Evolutionary conservation across 192 early-diverging fungal genomes (phyloP), one percentile per base, ranked within the genome.

Genomic region (Haplosporangium gracile): DNA sequence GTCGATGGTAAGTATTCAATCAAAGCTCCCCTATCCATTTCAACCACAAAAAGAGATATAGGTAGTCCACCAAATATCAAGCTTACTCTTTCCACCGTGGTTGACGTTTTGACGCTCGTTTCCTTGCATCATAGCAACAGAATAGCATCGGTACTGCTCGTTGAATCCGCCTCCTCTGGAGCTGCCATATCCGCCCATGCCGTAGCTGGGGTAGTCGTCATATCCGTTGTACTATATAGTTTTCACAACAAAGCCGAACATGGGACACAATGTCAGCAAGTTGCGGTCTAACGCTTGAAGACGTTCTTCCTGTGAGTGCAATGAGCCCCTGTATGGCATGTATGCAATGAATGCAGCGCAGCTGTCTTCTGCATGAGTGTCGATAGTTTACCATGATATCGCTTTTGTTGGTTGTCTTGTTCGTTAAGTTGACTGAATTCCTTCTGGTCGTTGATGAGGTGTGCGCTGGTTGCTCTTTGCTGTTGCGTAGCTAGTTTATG

Each of bases 21-120:
- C 40, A 26, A 51, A 51, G 18, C 13, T 16, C 13, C 10, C 26
- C 24, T 26, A 32, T 32, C 26, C n/a, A 63, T 8, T 4, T 13
- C 68, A 8, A 38, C 38, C 63, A 68, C 10, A 26, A 15, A 18
- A 29, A 6, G 9, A 15, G 5, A 68, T 70, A 11, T 42, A 20
- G 5, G 20, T 42, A 13, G 20, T 38, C 38, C 36, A 38, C 70
- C 69, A 72, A 26, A 53, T 36, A 13, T 24, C 32, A 57, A 29
- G 70, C 88, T 65, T 91, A 96, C 95, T 95, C 82, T 97, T 97
- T 63, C 96, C 96, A 51, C 96, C 95, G 72, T 91, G 94, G 75
- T 95, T 95, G 1, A 95, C 90, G 53, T 94, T 95, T 24, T 93
- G 91, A 75, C 94, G 87, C 60, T 95, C 95, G 75, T 92, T 94